Evolutionary conservation across 345 rosid species (phyloP).

Genomic region (Chamaenerion angustifolium): DNA sequence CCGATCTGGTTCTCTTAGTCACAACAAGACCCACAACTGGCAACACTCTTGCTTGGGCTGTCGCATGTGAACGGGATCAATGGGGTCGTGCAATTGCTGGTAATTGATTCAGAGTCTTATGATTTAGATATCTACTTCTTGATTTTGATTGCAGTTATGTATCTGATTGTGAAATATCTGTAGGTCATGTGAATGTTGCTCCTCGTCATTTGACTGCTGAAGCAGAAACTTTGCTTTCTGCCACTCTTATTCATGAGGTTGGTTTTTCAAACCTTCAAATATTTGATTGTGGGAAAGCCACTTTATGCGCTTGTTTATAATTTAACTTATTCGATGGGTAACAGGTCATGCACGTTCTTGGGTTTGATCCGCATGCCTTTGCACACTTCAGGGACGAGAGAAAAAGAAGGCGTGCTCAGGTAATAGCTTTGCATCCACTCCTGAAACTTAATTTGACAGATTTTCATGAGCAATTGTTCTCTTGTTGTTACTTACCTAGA

Average conservation of each 20-base stretch:
- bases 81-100: conserved; percentile 99
- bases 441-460: neutral
- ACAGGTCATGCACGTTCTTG: conserved; percentile 99
- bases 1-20: conserved; percentile 91
- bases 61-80: conserved; percentile 97
- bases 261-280: conserved; percentile 3
- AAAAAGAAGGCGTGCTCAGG: conserved; percentile 89
- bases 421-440: conserved; percentile 12
- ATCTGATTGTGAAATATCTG: conserved; percentile 9
- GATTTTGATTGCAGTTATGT: neutral
- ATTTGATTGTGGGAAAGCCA: conserved; percentile 4
- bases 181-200: conserved; percentile 98
- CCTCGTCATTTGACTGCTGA: conserved; percentile 98
- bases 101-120: conserved; percentile 6
- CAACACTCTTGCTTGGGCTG: conserved; percentile 99
- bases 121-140: neutral
- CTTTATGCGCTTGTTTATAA: conserved; percentile 1
- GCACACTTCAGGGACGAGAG: conserved; percentile 97
- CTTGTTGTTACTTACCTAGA: neutral
- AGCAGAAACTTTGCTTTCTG: conserved; percentile 92
- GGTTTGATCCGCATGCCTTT: conserved; percentile 99
- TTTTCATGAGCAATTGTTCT: no score
- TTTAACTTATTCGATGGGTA: conserved; percentile 8
- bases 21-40: conserved; percentile 99
- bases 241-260: conserved; percentile 96